These are phyloP conservation scores for Solanum rostratum DNA, from an alignment of 257 asterid genomes.

Conservation along the genomic window DNA sequence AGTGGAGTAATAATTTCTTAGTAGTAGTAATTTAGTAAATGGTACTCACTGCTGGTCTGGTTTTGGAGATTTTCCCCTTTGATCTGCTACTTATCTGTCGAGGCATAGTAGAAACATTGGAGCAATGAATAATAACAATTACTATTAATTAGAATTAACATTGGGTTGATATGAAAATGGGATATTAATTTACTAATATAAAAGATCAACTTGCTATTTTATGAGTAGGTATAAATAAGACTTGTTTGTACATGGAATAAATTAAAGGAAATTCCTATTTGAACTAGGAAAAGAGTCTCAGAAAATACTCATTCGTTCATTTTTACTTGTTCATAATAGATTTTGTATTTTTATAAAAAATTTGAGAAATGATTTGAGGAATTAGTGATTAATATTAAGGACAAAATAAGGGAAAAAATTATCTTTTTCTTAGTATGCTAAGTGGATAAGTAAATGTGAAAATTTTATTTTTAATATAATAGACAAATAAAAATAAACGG, in stretches of 20 bases:
- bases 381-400: too few species aligned
- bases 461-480: too few species aligned
- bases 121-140: neutral
- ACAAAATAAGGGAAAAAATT: too few species aligned
- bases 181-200: neutral
- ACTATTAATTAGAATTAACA: neutral
- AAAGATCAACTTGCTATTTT: neutral
- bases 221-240: neutral
- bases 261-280: neutral
- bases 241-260: neutral
- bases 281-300: neutral
- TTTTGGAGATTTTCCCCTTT: conserved; percentile 23
- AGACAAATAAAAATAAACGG: too few species aligned
- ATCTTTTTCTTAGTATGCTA: too few species aligned
- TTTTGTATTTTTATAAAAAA: neutral
- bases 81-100: conserved; percentile 9
- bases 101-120: neutral
- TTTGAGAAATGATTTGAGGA: too few species aligned
- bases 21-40: neutral
- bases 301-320: neutral
- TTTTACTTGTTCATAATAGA: neutral
- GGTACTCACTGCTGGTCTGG: conserved; percentile 40
- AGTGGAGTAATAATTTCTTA: neutral
- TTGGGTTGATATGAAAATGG: neutral
- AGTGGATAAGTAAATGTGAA: too few species aligned